Conservation (phyloP, 305 asterid species). For the Fraxinus ornus region DNA sequence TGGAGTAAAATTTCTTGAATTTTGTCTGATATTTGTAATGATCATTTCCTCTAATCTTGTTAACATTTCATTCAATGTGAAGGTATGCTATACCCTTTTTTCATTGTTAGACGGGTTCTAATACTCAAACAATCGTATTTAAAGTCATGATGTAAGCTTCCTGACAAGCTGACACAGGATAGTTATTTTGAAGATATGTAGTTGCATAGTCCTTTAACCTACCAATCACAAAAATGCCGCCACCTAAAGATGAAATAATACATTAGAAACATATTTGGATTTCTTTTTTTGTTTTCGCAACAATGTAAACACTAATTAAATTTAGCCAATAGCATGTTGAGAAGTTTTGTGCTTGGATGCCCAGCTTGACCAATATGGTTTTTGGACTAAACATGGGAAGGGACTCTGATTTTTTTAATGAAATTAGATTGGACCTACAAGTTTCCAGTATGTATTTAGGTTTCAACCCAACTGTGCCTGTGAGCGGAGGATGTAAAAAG, state of each 20-base stretch:
- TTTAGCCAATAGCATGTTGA: neutral
- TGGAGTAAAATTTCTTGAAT: neutral
- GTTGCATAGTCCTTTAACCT: neutral
- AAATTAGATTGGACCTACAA: neutral
- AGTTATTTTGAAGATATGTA: neutral
- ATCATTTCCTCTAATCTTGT: neutral
- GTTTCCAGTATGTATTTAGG: neutral
- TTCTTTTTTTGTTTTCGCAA: neutral
- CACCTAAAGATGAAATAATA: neutral
- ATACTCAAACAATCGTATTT: neutral
- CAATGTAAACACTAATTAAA: neutral
- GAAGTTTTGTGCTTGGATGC: neutral
- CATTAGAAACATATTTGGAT: neutral
- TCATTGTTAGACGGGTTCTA: neutral
- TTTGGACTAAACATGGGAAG: neutral
- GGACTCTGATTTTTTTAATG: neutral
- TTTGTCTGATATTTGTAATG: neutral
- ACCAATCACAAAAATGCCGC: neutral
- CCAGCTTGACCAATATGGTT: neutral
- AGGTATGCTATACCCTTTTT: neutral
- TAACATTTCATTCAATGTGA: neutral
- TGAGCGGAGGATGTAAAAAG: neutral
- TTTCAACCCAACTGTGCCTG: neutral
- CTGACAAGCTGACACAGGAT: neutral
- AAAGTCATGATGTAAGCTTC: neutral